Evolutionary conservation across 768 basidiomycete genomes (phyloP).

Genomic region (Termitomyces sp.): DNA sequence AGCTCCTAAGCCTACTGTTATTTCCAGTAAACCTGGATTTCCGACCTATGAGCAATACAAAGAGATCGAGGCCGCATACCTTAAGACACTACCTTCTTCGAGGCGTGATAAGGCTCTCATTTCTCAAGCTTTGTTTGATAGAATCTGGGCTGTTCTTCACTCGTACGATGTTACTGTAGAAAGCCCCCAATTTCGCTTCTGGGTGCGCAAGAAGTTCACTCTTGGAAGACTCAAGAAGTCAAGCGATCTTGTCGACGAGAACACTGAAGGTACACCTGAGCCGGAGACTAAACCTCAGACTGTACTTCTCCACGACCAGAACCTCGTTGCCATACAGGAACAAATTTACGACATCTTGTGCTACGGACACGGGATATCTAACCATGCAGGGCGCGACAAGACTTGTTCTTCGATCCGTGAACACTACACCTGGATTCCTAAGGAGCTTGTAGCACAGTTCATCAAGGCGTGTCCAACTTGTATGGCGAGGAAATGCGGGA

Average conservation of each 20-base stretch:
- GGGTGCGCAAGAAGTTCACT: conserved; percentile 80
- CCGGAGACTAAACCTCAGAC: conserved; percentile 8
- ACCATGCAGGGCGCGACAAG: conserved; percentile 77
- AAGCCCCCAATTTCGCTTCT: conserved; percentile 73
- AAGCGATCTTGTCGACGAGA: conserved; percentile 7
- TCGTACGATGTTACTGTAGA: conserved; percentile 38
- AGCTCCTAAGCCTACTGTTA: not conserved
- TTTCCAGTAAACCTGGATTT: conserved; percentile 36
- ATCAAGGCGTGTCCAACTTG: conserved; percentile 80
- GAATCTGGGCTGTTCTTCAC: conserved; percentile 64
- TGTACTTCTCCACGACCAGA: conserved; percentile 66
- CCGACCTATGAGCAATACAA: conserved; percentile 60
- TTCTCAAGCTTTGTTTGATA: conserved; percentile 62
- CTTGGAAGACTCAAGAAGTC: conserved; percentile 30
- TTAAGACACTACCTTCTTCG: conserved; percentile 49
- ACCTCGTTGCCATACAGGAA: conserved; percentile 71
- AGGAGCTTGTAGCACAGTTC: conserved; percentile 75
- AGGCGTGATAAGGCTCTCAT: conserved; percentile 66
- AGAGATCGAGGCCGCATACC: conserved; percentile 50
- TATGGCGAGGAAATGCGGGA: conserved; percentile 37
- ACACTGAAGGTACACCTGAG: not conserved
- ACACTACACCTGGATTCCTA: conserved; percentile 80
- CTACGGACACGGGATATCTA: conserved; percentile 58
- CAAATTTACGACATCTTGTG: conserved; percentile 76
- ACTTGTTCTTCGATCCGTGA: conserved; percentile 61